Evolutionary conservation across 805 yeast genomes (phyloP).

Genomic region (Lipomyces anomalus): DNA sequence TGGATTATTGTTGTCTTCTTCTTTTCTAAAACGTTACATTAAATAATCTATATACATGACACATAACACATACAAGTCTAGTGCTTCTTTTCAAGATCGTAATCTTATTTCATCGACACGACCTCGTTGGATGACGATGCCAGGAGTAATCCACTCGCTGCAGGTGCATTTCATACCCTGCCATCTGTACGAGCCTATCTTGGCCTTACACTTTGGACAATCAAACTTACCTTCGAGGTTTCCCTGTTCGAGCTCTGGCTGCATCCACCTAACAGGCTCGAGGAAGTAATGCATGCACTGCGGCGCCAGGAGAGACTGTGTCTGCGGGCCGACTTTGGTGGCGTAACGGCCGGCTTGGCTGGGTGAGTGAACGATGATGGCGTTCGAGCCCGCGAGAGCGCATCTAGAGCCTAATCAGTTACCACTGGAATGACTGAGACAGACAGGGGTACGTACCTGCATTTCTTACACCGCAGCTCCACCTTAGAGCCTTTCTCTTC

Average conservation of each 20-base stretch:
- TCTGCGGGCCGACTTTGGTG: constrained; percentile 18
- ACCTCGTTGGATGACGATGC: constrained; percentile 71
- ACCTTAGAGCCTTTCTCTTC: constrained; percentile 4
- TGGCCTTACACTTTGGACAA: constrained; percentile 79
- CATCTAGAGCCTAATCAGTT: constrained; percentile 45
- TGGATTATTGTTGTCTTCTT: too few relatives aligned
- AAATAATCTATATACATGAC: too few relatives aligned
- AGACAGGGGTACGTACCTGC: constrained; percentile 46
- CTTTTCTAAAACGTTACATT: too few relatives aligned
- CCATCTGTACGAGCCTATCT: constrained; percentile 92
- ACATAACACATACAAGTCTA: too few relatives aligned
- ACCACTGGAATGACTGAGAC: not conserved
- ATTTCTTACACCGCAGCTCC: constrained; percentile 67
- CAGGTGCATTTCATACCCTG: constrained; percentile 91
- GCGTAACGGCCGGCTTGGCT: constrained; percentile 4
- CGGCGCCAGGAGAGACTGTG: constrained; percentile 24
- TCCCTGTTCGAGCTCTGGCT: constrained; percentile 62
- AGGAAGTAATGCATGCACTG: constrained; percentile 77
- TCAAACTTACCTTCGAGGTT: constrained; percentile 79
- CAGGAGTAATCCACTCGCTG: constrained; percentile 94
- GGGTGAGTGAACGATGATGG: constrained; percentile 54
- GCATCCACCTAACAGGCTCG: constrained; percentile 94
- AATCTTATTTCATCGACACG: constrained; percentile 80
- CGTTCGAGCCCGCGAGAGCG: constrained; percentile 52
- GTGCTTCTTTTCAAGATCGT: too few relatives aligned